These are phyloP conservation scores for Excoecaria agallocha DNA, from an alignment of 345 rosid species.

Conservation along the genomic window DNA sequence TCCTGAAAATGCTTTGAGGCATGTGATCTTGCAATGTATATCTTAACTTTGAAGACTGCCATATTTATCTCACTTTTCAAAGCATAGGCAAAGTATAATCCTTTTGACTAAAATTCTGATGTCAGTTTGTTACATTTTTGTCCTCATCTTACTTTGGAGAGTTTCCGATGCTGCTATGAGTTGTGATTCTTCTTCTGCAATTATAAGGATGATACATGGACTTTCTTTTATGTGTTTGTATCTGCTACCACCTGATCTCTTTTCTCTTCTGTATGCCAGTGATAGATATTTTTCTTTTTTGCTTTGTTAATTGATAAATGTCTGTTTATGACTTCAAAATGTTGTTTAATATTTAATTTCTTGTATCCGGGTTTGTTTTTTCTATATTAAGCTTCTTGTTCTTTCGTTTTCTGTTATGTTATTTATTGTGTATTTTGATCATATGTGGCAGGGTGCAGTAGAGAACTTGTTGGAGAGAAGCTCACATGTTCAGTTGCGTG, in stretches of 20 bases:
- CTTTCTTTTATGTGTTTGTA: neutral
- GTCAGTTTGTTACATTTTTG: too few species aligned
- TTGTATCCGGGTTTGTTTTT: neutral
- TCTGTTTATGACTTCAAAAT: neutral
- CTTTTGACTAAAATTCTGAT: neutral
- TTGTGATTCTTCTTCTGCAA: neutral
- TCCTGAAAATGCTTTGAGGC: neutral
- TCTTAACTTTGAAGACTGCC: neutral
- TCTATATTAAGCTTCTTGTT: neutral
- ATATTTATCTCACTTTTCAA: neutral
- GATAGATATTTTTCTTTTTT: neutral
- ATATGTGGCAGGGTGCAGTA: constrained; percentile 80
- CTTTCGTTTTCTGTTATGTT: neutral
- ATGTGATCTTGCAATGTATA: neutral
- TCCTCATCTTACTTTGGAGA: neutral
- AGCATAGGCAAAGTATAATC: neutral
- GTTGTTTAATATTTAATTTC: neutral
- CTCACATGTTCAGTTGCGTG: constrained; percentile 61
- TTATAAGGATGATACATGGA: neutral
- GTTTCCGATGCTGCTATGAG: neutral
- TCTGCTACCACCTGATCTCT: neutral
- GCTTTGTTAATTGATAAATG: neutral
- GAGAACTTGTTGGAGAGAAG: constrained; percentile 90
- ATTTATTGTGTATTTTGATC: neutral
- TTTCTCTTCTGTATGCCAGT: neutral